These are phyloP conservation scores for Psilocybe tampanensis DNA, from an alignment of 768 basidiomycete species.

Conservation along the genomic window DNA sequence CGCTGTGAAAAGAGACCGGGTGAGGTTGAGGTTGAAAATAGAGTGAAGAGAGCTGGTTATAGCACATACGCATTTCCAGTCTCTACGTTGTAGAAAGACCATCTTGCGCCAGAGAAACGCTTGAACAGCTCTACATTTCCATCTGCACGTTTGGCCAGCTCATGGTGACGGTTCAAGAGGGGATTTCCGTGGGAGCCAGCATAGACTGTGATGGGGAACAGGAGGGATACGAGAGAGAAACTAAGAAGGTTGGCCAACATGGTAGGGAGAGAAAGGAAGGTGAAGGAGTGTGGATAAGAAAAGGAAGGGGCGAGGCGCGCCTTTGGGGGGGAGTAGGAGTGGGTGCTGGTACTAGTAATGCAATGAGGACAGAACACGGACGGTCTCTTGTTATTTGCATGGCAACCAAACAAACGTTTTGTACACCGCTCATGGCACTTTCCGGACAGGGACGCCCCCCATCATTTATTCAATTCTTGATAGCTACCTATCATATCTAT, in stretches of 20 bases:
- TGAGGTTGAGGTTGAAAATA: slow-evolving; percentile 6
- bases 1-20: slow-evolving; percentile 18
- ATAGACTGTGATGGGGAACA: slow-evolving; percentile 36
- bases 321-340: neutral
- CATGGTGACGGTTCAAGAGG: slow-evolving; percentile 44
- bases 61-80: slow-evolving; percentile 26
- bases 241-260: slow-evolving; percentile 27
- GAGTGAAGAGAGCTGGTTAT: neutral
- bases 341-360: neutral
- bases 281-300: slow-evolving; percentile 3
- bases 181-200: slow-evolving; percentile 33
- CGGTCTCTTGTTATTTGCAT: slow-evolving; percentile 5
- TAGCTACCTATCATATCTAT: too few relatives aligned
- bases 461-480: too few relatives aligned
- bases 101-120: slow-evolving; percentile 41
- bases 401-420: slow-evolving; percentile 7
- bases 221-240: slow-evolving; percentile 31
- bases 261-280: neutral
- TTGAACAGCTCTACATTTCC: slow-evolving; percentile 42
- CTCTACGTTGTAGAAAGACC: slow-evolving; percentile 53
- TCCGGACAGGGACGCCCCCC: neutral
- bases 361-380: neutral
- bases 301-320: neutral
- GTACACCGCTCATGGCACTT: neutral
- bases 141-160: slow-evolving; percentile 49